A percentile compares a stretch with the other conserved stretches of the same genome.
Conservation (phyloP, 768 basidiomycete genomes). For the Galerina sulciceps region DNA sequence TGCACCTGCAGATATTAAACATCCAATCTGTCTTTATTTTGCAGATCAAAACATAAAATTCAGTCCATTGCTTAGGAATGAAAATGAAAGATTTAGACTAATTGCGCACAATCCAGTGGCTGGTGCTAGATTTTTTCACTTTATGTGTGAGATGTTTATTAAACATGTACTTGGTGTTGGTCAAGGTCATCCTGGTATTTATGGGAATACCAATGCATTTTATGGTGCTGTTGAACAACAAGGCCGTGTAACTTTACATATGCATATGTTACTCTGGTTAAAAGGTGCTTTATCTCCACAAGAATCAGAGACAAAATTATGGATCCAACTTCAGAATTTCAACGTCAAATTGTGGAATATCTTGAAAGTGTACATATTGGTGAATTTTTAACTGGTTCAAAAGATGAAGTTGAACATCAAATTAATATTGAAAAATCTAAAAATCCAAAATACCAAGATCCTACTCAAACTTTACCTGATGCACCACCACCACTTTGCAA, state of each 20-base stretch:
- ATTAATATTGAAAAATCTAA: background rate
- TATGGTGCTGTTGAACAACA: conserved; percentile 32
- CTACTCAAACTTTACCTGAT: conserved; percentile 26
- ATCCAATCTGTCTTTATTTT: conserved; percentile 29
- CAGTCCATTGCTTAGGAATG: background rate
- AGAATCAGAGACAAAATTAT: conserved; percentile 33
- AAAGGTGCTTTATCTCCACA: conserved; percentile 27
- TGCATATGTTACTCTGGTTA: conserved; percentile 27
- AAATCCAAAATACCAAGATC: conserved; percentile 14
- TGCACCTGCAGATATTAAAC: conserved; percentile 29
- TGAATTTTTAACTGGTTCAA: conserved; percentile 32
- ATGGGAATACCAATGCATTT: conserved; percentile 25
- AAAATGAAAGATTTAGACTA: conserved; percentile 13
- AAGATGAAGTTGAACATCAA: conserved; percentile 20
- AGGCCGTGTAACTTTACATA: conserved; percentile 33
- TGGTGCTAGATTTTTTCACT: conserved; percentile 35
- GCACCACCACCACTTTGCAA: conserved; percentile 21
- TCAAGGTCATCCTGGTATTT: conserved; percentile 21
- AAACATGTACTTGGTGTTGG: conserved; percentile 23
- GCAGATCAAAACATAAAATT: conserved; percentile 21
- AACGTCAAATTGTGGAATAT: conserved; percentile 23
- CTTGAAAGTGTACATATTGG: conserved; percentile 28
- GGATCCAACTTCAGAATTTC: conserved; percentile 20
- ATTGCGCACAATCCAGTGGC: conserved; percentile 32
- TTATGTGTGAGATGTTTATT: conserved; percentile 30